A percentile compares a stretch with the other conserved stretches of the same genome.
Evolutionary conservation across 306 rosid species (phyloP).

Genomic region (Vigna radiata): DNA sequence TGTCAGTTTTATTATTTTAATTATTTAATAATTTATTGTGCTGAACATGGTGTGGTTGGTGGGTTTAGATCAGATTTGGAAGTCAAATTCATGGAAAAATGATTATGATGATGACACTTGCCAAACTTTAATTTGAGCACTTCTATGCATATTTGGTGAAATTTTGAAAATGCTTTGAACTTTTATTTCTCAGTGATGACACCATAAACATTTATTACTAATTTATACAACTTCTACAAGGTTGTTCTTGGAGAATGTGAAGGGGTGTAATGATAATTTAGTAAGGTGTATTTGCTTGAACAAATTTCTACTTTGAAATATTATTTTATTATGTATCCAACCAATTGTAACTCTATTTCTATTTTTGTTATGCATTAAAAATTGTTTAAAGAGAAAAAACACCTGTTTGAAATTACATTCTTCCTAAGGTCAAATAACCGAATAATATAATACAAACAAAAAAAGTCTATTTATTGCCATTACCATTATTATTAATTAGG

Average conservation of each 20-base stretch:
- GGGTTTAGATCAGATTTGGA: background rate
- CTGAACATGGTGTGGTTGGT: constrained; percentile 32
- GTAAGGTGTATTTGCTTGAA: background rate
- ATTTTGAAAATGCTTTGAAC: too few species aligned
- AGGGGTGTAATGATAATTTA: background rate
- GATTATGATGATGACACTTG: constrained; percentile 9
- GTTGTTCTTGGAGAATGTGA: background rate
- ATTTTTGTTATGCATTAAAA: too few species aligned
- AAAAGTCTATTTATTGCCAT: too few species aligned
- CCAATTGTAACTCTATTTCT: too few species aligned
- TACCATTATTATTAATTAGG: too few species aligned
- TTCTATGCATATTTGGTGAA: background rate
- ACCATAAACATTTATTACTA: background rate
- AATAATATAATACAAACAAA: too few species aligned
- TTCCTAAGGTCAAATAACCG: too few species aligned
- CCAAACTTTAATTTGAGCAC: constrained; percentile 14
- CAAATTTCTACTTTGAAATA: background rate
- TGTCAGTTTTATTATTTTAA: too few species aligned
- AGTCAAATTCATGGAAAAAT: constrained; percentile 22
- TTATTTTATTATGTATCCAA: background rate
- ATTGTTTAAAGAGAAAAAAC: too few species aligned
- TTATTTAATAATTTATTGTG: background rate
- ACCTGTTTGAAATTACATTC: too few species aligned
- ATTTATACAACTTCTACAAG: background rate
- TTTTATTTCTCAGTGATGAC: background rate